phyloP scores from a whole-genome alignment of 371 early-diverging fungal genomes.

The Mortierella sp. region DNA sequence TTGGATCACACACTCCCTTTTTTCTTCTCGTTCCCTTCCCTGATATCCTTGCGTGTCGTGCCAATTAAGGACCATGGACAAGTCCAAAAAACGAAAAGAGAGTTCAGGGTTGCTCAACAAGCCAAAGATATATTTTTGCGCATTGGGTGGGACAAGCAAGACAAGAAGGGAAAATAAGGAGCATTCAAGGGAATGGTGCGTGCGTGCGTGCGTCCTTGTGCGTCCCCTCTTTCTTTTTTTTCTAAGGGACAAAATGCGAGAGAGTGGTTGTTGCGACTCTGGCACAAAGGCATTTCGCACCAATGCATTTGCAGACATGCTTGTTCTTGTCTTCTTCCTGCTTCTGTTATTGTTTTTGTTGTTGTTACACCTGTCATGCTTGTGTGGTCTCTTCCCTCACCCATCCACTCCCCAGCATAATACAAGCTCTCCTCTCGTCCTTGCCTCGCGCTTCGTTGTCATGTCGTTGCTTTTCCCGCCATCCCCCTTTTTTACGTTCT shows the following conservation, averaged over 20 bases:
- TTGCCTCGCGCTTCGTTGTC: neutral
- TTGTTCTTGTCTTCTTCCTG: neutral
- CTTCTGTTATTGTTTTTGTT: neutral
- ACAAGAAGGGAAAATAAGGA: neutral
- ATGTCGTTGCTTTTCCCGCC: slow-evolving; percentile 12
- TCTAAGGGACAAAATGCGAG: neutral
- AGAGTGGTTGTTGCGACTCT: neutral
- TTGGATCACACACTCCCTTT: neutral
- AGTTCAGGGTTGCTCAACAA: neutral
- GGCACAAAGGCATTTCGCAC: neutral
- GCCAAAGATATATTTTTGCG: neutral
- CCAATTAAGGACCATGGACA: neutral
- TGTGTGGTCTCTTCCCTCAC: neutral
- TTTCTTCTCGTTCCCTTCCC: neutral
- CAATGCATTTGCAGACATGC: neutral
- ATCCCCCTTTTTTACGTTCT: neutral
- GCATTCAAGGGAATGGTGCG: slow-evolving; percentile 7
- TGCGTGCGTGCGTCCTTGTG: neutral
- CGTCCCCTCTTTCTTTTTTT: no score
- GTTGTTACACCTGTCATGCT: neutral
- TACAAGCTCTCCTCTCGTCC: neutral
- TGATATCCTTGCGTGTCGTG: neutral
- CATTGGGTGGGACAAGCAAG: neutral
- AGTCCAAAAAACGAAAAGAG: neutral
- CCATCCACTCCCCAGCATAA: neutral